Evolutionary conservation across 768 basidiomycete species (phyloP).

Genomic region (Suillus variegatus): DNA sequence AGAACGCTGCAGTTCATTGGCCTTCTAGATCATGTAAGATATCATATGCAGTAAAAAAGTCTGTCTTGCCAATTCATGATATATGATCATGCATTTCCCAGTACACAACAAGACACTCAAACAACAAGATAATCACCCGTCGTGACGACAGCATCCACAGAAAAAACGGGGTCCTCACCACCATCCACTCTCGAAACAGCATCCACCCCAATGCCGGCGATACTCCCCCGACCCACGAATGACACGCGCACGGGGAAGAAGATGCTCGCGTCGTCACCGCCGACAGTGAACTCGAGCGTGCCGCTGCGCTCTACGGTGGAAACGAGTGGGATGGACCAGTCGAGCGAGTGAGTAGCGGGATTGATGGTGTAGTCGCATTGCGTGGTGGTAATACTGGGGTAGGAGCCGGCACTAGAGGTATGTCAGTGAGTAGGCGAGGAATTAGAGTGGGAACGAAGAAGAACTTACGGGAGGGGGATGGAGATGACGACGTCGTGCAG

Average conservation of each 20-base stretch:
- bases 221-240: constrained; percentile 79
- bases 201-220: constrained; percentile 73
- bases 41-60: not conserved
- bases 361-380: constrained; percentile 82
- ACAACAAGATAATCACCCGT: constrained; percentile 62
- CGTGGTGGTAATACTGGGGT: constrained; percentile 74
- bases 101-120: constrained; percentile 15
- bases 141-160: constrained; percentile 55
- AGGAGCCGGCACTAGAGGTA: constrained; percentile 64
- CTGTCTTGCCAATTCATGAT: not conserved
- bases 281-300: constrained; percentile 87
- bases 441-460: not conserved
- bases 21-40: not conserved
- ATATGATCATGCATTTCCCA: not conserved
- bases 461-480: constrained; percentile 88
- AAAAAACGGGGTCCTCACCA: constrained; percentile 51
- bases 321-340: constrained; percentile 81
- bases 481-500: constrained; percentile 86
- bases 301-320: constrained; percentile 68
- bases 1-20: not conserved
- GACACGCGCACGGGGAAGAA: constrained; percentile 93
- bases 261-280: constrained; percentile 75
- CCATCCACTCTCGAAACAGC: constrained; percentile 54
- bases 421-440: constrained; percentile 6
- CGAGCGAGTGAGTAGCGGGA: constrained; percentile 74